Evolutionary conservation across 768 basidiomycete genomes (phyloP).

Genomic region (Kwoniella mangroviensis): DNA sequence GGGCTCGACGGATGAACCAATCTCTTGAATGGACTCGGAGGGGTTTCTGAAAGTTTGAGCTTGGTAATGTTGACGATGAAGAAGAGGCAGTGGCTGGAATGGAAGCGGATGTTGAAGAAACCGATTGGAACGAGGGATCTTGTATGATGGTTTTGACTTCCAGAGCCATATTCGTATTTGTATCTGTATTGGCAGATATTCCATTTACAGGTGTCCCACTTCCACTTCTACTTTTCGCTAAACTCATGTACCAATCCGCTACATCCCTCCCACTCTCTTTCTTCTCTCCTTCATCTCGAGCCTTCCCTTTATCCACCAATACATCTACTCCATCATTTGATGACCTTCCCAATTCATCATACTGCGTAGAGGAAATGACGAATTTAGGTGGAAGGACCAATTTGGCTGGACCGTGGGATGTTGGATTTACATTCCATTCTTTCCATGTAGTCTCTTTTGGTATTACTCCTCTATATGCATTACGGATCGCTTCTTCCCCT

Average conservation of each 20-base stretch:
- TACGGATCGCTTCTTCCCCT: background rate
- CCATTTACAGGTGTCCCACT: no score
- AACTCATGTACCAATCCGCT: conserved; percentile 39
- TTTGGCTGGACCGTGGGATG: conserved; percentile 41
- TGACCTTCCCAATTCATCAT: conserved; percentile 46
- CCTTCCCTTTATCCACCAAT: conserved; percentile 29
- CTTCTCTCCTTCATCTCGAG: background rate
- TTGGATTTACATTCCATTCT: conserved; percentile 50
- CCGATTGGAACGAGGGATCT: no score
- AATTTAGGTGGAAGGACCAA: conserved; percentile 36
- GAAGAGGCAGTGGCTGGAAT: background rate
- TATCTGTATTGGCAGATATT: no score
- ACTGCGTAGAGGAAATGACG: conserved; percentile 25
- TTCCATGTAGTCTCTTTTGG: conserved; percentile 27
- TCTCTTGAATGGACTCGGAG: conserved; percentile 38
- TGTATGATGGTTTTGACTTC: no score
- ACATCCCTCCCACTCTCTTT: conserved; percentile 35
- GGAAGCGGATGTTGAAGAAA: no score
- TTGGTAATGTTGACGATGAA: background rate
- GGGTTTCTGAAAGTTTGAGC: conserved; percentile 16
- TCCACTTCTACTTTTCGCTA: conserved; percentile 16
- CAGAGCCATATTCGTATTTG: no score
- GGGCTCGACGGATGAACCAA: conserved; percentile 55
- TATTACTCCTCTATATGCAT: background rate
- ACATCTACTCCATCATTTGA: conserved; percentile 38